Conservation (phyloP, 345 rosid species). For the Erodium maritimum region DNA sequence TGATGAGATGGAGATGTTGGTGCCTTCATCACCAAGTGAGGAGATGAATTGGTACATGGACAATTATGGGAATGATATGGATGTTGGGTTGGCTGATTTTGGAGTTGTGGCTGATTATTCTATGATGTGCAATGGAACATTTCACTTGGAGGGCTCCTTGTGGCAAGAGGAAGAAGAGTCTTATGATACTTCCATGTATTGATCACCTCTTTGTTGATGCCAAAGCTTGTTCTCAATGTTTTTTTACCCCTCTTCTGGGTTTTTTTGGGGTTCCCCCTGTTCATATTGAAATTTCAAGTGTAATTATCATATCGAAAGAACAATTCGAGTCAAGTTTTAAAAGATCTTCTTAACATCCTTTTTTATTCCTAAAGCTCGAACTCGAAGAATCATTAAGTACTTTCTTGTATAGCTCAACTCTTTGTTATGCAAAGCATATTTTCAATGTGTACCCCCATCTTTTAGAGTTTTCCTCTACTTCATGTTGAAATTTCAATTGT, state of each 20-base stretch:
- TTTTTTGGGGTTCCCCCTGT: no score
- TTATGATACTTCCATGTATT: background rate
- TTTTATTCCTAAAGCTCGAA: no score
- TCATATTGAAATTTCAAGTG: background rate
- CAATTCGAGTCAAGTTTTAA: no score
- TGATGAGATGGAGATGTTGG: background rate
- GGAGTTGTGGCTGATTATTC: background rate
- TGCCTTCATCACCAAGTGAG: background rate
- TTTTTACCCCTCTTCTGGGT: no score
- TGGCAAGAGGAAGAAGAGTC: background rate
- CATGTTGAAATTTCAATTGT: no score
- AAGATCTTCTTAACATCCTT: no score
- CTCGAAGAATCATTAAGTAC: no score
- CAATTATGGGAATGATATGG: background rate
- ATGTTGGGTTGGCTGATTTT: background rate
- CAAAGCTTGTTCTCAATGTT: no score
- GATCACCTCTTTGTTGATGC: background rate
- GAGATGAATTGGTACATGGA: background rate
- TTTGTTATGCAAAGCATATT: no score
- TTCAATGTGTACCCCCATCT: no score
- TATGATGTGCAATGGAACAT: background rate
- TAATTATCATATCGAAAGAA: background rate
- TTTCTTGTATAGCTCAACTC: no score
- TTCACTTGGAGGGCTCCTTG: background rate
- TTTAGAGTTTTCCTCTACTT: no score